Base-by-base conservation (phyloP, 345 rosid genomes). In the Salix brachista region DNA sequence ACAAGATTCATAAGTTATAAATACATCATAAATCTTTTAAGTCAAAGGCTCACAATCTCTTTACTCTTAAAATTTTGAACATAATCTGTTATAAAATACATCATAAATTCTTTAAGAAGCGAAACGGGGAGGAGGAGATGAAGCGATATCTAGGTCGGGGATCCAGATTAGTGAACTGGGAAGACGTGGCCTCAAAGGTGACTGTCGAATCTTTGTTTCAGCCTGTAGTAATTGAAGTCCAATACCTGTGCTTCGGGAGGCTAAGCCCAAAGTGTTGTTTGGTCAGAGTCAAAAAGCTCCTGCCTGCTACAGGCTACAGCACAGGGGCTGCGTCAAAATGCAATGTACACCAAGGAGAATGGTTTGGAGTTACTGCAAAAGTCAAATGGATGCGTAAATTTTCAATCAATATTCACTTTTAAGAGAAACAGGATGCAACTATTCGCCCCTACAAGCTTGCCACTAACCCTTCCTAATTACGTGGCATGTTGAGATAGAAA, bases 401-500 rank as follows among this genome's bases (percentile, higher is more conserved):
- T 3, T 44, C 73, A 50, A 25, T 70, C 37, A 50, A 46, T 7
- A 52, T 13, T 56, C 73, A 19, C 69, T 16, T 18, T 18, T 1
- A 4, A 60, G 19, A 9, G 7, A 41, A 68, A 14, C 52, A 48
- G 23, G 61, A 46, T 23, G 19, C 8, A 16, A 28, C 14, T 6
- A 28, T 48, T 50, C 25, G 75, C 19, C 71, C 79, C 80, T 64
- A 73, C 75, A 11, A 75, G 78, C 69, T 76, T 64, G 69, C 78
- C 80, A 81, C 78, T 70, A 4, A 64, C 32, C 69, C 50, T 52
- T 23, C 19, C 11, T 68, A 21, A 23, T 21, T 68, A 21, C 50
- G 65, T 72, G 65, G 41, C 10, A 34, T 71, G 74, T 71, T 52
- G 74, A 10, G 25, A 71, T 50, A 71, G 42, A 77, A 61, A 34